These are phyloP conservation scores for Cystofilobasidium capitatum DNA, from an alignment of 768 basidiomycete species.

Conservation along the genomic window DNA sequence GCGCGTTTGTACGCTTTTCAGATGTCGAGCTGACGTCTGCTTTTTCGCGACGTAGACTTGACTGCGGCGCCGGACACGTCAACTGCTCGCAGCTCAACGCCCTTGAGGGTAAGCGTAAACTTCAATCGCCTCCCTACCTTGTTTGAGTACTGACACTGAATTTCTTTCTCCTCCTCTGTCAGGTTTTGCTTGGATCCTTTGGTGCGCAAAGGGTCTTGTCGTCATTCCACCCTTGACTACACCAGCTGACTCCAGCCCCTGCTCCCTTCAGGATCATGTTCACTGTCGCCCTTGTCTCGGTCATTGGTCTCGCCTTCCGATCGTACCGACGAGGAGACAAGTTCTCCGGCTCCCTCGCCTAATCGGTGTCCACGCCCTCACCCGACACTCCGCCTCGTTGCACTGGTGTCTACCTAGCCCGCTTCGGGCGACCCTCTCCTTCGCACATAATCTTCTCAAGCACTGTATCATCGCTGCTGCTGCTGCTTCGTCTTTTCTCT, in stretches of 20 bases:
- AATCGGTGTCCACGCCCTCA: neutral
- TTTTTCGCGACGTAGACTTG: no score
- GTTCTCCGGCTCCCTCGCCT: constrained; percentile 6
- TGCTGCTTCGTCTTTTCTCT: no score
- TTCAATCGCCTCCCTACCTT: neutral
- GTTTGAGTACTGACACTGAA: neutral
- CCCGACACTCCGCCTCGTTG: neutral
- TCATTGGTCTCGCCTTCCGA: constrained; percentile 1
- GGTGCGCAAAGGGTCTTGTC: constrained; percentile 6
- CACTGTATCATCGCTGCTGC: no score
- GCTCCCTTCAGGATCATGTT: neutral
- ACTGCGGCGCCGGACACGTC: constrained; percentile 39
- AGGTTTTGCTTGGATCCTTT: constrained; percentile 15
- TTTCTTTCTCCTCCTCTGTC: neutral
- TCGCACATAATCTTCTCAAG: no score
- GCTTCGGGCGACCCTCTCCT: neutral
- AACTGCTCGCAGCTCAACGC: constrained; percentile 74
- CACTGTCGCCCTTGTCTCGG: neutral
- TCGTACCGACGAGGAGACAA: constrained; percentile 2
- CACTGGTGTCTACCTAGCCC: neutral
- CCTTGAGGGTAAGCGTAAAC: constrained; percentile 52
- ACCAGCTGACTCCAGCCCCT: neutral
- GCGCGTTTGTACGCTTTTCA: neutral
- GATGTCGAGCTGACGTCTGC: no score
- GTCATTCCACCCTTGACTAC: no score